phyloP scores from a whole-genome alignment of 2,329 filamentous ascomycete genomes.

The Sporothrix brasiliensis region DNA sequence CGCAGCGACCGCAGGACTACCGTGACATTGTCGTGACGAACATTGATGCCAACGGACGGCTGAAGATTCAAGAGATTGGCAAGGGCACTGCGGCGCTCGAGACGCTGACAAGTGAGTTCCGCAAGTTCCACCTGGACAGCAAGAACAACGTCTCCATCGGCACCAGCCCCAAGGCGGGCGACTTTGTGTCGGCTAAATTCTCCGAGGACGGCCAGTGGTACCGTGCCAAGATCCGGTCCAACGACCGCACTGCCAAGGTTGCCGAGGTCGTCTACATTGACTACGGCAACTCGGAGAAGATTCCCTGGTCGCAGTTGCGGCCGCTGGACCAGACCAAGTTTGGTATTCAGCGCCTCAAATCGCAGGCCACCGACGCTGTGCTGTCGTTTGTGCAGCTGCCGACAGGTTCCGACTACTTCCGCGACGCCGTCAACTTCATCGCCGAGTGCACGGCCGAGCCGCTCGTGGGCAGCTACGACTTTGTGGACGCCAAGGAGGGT shows the following conservation, averaged over 20 bases:
- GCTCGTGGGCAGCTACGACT: conserved; percentile 90
- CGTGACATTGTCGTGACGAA: conserved; percentile 91
- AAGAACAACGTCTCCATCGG: conserved; percentile 74
- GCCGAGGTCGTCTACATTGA: conserved; percentile 93
- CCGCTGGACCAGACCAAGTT: conserved; percentile 81
- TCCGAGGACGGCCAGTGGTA: conserved; percentile 92
- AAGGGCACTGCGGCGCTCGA: conserved; percentile 82
- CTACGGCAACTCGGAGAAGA: conserved; percentile 90
- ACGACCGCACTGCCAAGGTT: conserved; percentile 86
- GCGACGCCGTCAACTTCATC: conserved; percentile 76
- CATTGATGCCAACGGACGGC: conserved; percentile 75
- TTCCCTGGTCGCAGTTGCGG: conserved; percentile 82
- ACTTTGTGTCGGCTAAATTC: conserved; percentile 90
- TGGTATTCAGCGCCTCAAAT: conserved; percentile 75
- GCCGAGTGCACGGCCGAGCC: conserved; percentile 72
- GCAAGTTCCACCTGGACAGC: conserved; percentile 83
- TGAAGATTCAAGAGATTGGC: conserved; percentile 92
- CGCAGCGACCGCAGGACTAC: conserved; percentile 78
- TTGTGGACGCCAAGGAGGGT: conserved; percentile 75
- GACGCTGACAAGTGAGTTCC: conserved; percentile 87
- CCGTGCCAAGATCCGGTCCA: conserved; percentile 84
- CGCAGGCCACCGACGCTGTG: conserved; percentile 84
- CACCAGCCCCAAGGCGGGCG: conserved; percentile 83
- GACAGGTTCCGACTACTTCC: conserved; percentile 73
- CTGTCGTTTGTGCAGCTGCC: conserved; percentile 91